Conservation (phyloP, 768 basidiomycete species). For the Russula dissimulans region DNA sequence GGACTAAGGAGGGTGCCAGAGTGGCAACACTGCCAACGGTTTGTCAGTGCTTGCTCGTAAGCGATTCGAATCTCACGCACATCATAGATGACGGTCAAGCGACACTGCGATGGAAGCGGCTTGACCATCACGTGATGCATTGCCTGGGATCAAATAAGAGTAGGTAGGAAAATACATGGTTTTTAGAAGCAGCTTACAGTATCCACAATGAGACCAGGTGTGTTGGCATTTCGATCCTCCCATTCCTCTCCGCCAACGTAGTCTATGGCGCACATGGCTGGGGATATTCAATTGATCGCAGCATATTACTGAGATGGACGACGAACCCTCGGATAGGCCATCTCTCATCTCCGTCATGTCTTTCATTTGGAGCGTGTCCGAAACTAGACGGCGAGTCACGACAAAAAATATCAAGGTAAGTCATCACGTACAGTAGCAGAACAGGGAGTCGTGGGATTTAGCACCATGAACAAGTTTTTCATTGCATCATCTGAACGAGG, state of each 20-base stretch:
- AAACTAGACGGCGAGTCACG: not conserved
- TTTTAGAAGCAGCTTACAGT: not conserved
- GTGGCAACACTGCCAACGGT: not conserved
- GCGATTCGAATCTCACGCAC: not conserved
- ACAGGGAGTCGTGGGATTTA: not conserved
- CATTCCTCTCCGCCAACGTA: not conserved
- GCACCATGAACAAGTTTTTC: not conserved
- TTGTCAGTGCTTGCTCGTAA: not conserved
- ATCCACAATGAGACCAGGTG: not conserved
- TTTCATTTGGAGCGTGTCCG: not conserved
- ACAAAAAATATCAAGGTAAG: not conserved
- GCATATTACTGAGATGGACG: not conserved
- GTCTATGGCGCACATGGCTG: not conserved
- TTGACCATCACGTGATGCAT: constrained; percentile 1
- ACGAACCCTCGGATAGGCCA: not conserved
- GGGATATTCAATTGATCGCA: not conserved
- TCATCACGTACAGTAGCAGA: not conserved
- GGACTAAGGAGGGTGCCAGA: not conserved
- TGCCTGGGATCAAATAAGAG: not conserved
- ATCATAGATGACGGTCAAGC: constrained; percentile 3
- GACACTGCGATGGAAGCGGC: not conserved
- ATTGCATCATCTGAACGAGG: not conserved
- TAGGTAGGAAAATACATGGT: not conserved
- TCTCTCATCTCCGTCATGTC: not conserved
- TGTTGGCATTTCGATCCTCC: not conserved